Conservation (phyloP, 2,329 filamentous ascomycete genomes). For the Ascochyta clinopodiicola region DNA sequence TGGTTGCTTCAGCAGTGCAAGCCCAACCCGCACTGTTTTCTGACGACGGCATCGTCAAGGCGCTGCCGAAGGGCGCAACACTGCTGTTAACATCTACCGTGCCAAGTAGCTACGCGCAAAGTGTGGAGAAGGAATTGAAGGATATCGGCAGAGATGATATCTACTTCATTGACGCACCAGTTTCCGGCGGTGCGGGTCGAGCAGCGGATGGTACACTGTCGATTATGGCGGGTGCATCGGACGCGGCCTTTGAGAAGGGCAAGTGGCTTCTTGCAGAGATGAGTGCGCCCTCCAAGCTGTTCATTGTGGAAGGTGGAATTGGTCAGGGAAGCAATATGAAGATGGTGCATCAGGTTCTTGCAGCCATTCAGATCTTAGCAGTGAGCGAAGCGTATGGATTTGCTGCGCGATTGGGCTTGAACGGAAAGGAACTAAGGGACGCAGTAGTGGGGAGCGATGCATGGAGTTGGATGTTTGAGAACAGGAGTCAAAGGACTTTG, state of each 20-base stretch:
- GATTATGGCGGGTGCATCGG: constrained; percentile 73
- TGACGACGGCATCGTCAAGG: constrained; percentile 56
- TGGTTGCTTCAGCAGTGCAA: constrained; percentile 77
- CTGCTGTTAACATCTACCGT: constrained; percentile 75
- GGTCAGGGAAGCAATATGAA: constrained; percentile 64
- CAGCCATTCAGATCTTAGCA: constrained; percentile 64
- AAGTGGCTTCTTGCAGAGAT: constrained; percentile 68
- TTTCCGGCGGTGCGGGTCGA: constrained; percentile 72
- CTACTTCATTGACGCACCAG: constrained; percentile 72
- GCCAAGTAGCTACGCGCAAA: constrained; percentile 68
- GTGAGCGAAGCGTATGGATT: constrained; percentile 65
- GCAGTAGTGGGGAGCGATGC: constrained; percentile 55
- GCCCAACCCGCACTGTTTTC: constrained; percentile 71
- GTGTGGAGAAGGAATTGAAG: constrained; percentile 64
- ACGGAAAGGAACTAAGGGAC: constrained; percentile 58
- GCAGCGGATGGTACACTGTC: constrained; percentile 75
- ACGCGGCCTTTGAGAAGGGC: constrained; percentile 63
- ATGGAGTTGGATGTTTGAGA: constrained; percentile 64
- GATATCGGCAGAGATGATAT: constrained; percentile 67
- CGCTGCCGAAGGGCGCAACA: constrained; percentile 63
- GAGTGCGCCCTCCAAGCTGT: constrained; percentile 66
- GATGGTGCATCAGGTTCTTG: constrained; percentile 65
- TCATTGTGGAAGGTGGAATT: constrained; percentile 59
- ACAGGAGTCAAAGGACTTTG: constrained; percentile 62
- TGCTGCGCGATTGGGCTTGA: constrained; percentile 60